phyloP scores from a whole-genome alignment of 1,284 basidiomycete genomes.

The Melanopsichium pennsylvanicum region DNA sequence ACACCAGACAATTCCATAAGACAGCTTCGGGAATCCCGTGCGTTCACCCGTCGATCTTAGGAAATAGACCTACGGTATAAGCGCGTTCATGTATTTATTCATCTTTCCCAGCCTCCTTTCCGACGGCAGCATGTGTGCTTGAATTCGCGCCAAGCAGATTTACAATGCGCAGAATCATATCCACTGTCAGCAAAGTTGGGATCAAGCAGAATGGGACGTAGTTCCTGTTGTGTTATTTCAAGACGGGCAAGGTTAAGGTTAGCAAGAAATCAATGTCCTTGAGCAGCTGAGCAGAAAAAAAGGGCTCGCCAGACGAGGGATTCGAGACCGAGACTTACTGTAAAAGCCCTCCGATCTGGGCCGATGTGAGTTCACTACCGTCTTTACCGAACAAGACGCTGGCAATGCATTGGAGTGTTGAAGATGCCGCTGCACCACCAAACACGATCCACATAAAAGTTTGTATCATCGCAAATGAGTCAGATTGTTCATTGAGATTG shows the following conservation, averaged over 20 bases:
- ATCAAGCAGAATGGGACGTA: conserved; percentile 41
- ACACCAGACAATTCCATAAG: too few relatives aligned
- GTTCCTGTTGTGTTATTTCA: conserved; percentile 26
- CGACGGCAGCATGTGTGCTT: background rate
- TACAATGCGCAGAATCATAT: conserved; percentile 35
- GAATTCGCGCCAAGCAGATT: conserved; percentile 13
- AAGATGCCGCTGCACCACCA: conserved; percentile 33
- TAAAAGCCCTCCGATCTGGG: conserved; percentile 14
- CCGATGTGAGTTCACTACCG: conserved; percentile 7
- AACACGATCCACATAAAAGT: background rate
- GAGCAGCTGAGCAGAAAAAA: too few relatives aligned
- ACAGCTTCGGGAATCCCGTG: too few relatives aligned
- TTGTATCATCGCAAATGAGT: too few relatives aligned
- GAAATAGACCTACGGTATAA: too few relatives aligned
- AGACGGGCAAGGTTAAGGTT: too few relatives aligned
- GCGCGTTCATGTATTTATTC: conserved; percentile 1
- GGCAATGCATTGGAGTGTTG: conserved; percentile 45
- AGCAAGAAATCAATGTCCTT: too few relatives aligned
- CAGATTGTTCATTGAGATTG: too few relatives aligned
- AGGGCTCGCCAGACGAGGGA: too few relatives aligned
- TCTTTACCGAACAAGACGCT: conserved; percentile 35
- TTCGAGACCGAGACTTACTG: too few relatives aligned
- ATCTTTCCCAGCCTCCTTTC: background rate
- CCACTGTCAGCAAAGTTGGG: conserved; percentile 27
- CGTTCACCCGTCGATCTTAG: too few relatives aligned